phyloP scores from a whole-genome alignment of 1,139 yeast species.

The Lodderomyces beijingensis region DNA sequence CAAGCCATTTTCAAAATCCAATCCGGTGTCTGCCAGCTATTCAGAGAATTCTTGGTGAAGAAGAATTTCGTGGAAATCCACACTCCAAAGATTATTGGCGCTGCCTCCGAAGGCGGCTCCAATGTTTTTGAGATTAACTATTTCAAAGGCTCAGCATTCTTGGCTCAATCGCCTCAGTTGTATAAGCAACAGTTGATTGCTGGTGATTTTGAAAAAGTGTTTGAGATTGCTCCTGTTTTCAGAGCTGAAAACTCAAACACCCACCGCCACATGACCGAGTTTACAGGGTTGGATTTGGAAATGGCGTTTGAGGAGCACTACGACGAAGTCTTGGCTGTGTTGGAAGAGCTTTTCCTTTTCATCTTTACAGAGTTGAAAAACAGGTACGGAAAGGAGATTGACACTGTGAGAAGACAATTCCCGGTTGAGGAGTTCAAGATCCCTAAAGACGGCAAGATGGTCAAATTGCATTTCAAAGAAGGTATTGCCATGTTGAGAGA shows the following conservation, averaged over 20 bases:
- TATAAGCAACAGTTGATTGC: slow-evolving; percentile 98
- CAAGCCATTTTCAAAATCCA: slow-evolving; percentile 95
- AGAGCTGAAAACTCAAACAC: slow-evolving; percentile 99
- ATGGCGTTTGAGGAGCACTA: slow-evolving; percentile 98
- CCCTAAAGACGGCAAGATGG: slow-evolving; percentile 88
- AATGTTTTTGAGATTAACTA: slow-evolving; percentile 91
- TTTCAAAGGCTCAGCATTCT: slow-evolving; percentile 86
- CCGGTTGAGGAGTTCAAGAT: slow-evolving; percentile 97
- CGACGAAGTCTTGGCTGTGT: slow-evolving; percentile 84
- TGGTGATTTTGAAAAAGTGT: slow-evolving; percentile 94
- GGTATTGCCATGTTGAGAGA: slow-evolving; percentile 82
- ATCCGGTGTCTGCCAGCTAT: slow-evolving; percentile 81
- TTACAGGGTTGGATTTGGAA: slow-evolving; percentile 94
- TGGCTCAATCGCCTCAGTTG: slow-evolving; percentile 98
- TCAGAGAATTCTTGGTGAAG: slow-evolving; percentile 76
- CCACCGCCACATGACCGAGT: slow-evolving; percentile 99
- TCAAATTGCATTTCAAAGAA: slow-evolving; percentile 82
- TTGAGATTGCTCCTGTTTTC: slow-evolving; percentile 95
- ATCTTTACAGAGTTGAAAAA: slow-evolving; percentile 78
- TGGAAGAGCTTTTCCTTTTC: slow-evolving; percentile 82
- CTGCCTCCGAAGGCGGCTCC: slow-evolving; percentile 97
- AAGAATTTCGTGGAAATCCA: slow-evolving; percentile 84
- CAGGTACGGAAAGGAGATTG: slow-evolving; percentile 81
- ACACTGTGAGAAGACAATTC: slow-evolving; percentile 85
- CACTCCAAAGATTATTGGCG: slow-evolving; percentile 91